Percentiles rank a stretch among this genome's conserved stretches.
Evolutionary conservation across 2,329 filamentous ascomycete genomes (phyloP).

Genomic region (Penicillium sp.): DNA sequence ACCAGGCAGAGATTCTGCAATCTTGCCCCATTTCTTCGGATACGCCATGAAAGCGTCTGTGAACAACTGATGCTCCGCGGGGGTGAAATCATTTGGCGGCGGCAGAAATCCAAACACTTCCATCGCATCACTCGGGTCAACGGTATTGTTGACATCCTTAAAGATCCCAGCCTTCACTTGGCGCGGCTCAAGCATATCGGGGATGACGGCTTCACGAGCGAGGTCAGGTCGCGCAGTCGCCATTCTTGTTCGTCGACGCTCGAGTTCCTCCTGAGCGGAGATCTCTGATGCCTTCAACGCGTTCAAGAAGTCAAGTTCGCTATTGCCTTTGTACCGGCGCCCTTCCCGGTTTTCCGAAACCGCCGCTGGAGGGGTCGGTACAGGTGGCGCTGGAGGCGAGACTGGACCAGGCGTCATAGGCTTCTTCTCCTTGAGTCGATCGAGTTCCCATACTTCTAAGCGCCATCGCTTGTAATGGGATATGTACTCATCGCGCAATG

Average conservation of each 20-base stretch:
- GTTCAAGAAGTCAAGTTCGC: constrained; percentile 46
- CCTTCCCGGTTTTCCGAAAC: constrained; percentile 33
- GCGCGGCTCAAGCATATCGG: constrained; percentile 41
- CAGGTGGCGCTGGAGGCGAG: constrained; percentile 30
- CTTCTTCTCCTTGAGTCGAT: constrained; percentile 36
- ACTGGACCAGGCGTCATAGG: constrained; percentile 33
- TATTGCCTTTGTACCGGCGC: constrained; percentile 44
- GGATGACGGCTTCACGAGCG: constrained; percentile 42
- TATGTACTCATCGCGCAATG: constrained; percentile 37
- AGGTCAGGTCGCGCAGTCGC: constrained; percentile 41
- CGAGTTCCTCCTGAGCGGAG: constrained; percentile 43
- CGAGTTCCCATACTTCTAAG: constrained; percentile 37
- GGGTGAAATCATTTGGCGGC: constrained; percentile 43
- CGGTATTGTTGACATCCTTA: constrained; percentile 43
- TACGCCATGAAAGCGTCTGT: constrained; percentile 43
- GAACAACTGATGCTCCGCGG: constrained; percentile 43
- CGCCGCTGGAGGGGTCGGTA: constrained; percentile 26
- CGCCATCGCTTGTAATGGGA: constrained; percentile 43
- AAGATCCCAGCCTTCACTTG: constrained; percentile 38
- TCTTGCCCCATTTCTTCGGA: constrained; percentile 49
- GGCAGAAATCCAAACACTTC: constrained; percentile 42
- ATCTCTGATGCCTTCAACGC: constrained; percentile 45
- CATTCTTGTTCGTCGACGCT: constrained; percentile 39
- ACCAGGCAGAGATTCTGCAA: constrained; percentile 42
- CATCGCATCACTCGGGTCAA: constrained; percentile 35